A percentile compares a stretch with the other conserved stretches of the same genome.
phyloP scores from a whole-genome alignment of 352 stramenopile genomes.

The Phytophthora vignae region DNA sequence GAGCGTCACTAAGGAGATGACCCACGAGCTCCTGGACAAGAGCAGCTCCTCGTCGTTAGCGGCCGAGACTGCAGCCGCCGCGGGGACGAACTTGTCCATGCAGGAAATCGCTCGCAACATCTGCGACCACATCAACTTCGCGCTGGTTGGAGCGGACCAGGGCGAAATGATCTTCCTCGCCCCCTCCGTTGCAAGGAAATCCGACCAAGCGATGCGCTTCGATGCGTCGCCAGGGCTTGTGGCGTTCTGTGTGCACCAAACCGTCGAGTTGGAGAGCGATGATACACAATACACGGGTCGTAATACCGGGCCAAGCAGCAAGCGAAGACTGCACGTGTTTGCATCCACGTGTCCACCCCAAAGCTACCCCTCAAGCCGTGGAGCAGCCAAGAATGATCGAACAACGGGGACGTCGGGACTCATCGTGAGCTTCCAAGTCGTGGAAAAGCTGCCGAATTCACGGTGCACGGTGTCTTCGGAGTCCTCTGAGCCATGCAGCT shows the following conservation, averaged over 20 bases:
- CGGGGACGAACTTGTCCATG: constrained; percentile 78
- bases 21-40: constrained; percentile 63
- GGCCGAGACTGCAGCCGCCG: constrained; percentile 63
- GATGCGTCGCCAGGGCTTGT: constrained; percentile 30
- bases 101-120: constrained; percentile 69
- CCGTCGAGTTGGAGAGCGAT: constrained; percentile 28
- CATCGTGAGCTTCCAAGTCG: constrained; percentile 46
- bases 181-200: constrained; percentile 27
- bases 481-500: background rate
- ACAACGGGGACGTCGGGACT: constrained; percentile 8
- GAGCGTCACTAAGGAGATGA: constrained; percentile 68
- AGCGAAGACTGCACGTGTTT: constrained; percentile 47
- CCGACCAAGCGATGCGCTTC: constrained; percentile 36
- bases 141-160: constrained; percentile 38
- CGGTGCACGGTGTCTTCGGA: constrained; percentile 6
- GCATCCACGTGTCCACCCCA: constrained; percentile 38
- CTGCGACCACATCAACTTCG: constrained; percentile 68
- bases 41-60: constrained; percentile 63
- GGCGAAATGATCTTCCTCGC: constrained; percentile 67
- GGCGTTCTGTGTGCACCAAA: constrained; percentile 55
- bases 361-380: constrained; percentile 10
- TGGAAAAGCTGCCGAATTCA: constrained; percentile 21
- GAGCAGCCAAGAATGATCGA: background rate
- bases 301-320: constrained; percentile 13
- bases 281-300: background rate